A percentile compares a stretch with the other conserved stretches of the same genome.
phyloP scores from a whole-genome alignment of 345 rosid species.

The Euphorbia pulcherrima region DNA sequence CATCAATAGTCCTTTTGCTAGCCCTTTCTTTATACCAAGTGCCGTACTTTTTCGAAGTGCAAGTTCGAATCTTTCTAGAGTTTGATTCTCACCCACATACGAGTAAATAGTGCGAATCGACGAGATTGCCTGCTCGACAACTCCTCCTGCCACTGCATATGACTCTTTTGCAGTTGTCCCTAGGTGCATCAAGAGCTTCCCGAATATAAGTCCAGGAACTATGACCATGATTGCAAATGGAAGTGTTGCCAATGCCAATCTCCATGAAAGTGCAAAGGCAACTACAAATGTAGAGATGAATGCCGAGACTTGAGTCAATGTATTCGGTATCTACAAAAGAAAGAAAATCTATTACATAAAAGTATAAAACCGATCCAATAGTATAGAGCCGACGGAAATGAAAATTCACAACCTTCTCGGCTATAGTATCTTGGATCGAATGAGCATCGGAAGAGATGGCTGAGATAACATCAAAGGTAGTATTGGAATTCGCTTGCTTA shows the following conservation, averaged over 20 bases:
- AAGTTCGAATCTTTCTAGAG: slow-evolving; percentile 28
- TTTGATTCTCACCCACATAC: slow-evolving; percentile 46
- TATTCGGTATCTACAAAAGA: slow-evolving; percentile 41
- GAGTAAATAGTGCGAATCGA: slow-evolving; percentile 51
- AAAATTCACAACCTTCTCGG: slow-evolving; percentile 37
- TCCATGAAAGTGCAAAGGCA: slow-evolving; percentile 48
- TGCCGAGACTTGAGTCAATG: slow-evolving; percentile 31
- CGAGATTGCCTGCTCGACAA: slow-evolving; percentile 51
- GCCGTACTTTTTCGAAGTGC: slow-evolving; percentile 36
- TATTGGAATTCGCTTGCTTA: slow-evolving; percentile 30
- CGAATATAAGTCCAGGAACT: slow-evolving; percentile 39
- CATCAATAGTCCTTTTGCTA: slow-evolving; percentile 46
- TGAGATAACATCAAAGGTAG: slow-evolving; percentile 38
- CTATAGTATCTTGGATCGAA: slow-evolving; percentile 40
- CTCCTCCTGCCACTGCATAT: slow-evolving; percentile 44
- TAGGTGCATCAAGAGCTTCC: slow-evolving; percentile 36
- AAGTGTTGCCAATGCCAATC: slow-evolving; percentile 40
- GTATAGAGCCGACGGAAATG: neutral
- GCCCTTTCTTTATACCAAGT: slow-evolving; percentile 48
- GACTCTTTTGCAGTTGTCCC: slow-evolving; percentile 34
- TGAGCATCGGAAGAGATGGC: slow-evolving; percentile 45
- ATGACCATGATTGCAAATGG: slow-evolving; percentile 44
- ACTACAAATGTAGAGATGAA: slow-evolving; percentile 36
- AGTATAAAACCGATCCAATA: neutral
- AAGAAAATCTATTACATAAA: neutral